Evolutionary conservation across 805 yeast genomes (phyloP), one percentile per base, ranked within the genome.

Genomic region (Pichia nanzhaoensis): DNA sequence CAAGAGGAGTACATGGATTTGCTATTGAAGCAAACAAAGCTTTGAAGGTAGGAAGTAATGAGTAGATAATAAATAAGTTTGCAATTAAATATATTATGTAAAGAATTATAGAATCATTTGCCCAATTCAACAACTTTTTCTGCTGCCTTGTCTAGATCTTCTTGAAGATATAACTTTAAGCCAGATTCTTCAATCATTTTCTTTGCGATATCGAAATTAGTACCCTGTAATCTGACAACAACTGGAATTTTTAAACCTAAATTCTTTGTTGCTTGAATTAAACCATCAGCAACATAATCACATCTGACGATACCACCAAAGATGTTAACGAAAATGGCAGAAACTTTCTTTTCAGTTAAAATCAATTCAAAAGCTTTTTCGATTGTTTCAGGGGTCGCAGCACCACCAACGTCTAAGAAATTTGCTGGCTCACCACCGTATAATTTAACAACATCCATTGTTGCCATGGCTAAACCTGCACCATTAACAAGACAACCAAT

Each of bases 381-480:
- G 64, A 93, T 93, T 61, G 99, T 91, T 71, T 87, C 85, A 56
- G 98, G 97, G 52, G 98, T 93, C 59, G 99, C 99, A 69, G 96
- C 95, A 75, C 99, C 99, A 76, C 99, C 99, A 70, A 96, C 93
- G 75, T 93, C 99, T 67, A 93, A 80, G 80, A 93, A 93, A 78
- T 93, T 93, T 55, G 99, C 99, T 60, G 99, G 99, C 57, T 80
- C 85, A 68, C 99, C 99, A 62, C 98, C 97, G 74, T 89, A 86
- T 60, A 93, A 80, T 74, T 93, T 89, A 75, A 93, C 88, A 67
- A 95, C 95, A 71, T 93, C 99, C 97, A 93, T 90, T 55, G 99
- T 93, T 59, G 99, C 99, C 99, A 93, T 93, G 61, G 99, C 99
- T 66, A 93, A 79, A 69, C 99, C 99, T 48, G 99, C 99, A 75